Evolutionary conservation across 1,284 basidiomycete genomes (phyloP).

Genomic region (Boletus holoroseus): DNA sequence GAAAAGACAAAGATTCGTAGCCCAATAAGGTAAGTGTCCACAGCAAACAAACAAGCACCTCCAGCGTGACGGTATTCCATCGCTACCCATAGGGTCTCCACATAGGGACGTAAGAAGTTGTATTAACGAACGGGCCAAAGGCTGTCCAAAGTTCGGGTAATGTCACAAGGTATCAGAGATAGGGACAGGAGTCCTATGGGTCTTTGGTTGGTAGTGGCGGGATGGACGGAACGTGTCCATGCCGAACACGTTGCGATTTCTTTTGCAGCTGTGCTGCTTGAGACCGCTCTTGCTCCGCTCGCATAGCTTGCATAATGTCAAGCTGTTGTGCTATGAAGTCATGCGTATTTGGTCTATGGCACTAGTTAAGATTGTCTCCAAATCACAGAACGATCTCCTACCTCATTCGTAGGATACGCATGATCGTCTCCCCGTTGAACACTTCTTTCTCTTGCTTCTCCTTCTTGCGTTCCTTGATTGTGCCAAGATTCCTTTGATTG

Average conservation of each 20-base stretch:
- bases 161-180: conserved; percentile 24
- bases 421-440: conserved; percentile 76
- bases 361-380: conserved; percentile 1
- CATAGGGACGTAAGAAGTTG: conserved; percentile 1
- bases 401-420: conserved; percentile 92
- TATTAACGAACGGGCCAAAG: conserved; percentile 6
- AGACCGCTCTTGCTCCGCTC: conserved; percentile 65
- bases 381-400: conserved; percentile 35
- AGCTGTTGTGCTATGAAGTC: conserved; percentile 90
- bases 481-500: conserved; percentile 87
- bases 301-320: conserved; percentile 69
- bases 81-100: conserved; percentile 9
- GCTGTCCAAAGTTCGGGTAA: conserved; percentile 23
- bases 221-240: conserved; percentile 25
- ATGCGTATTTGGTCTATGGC: conserved; percentile 60
- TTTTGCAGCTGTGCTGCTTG: conserved; percentile 53
- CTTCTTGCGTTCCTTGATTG: conserved; percentile 91
- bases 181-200: conserved; percentile 8
- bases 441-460: conserved; percentile 78
- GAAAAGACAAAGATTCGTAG: conserved; percentile 17
- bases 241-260: conserved; percentile 42
- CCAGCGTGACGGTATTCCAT: background rate
- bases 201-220: conserved; percentile 30
- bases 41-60: conserved; percentile 10
- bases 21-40: conserved; percentile 18